Evolutionary conservation across 2,329 filamentous ascomycete genomes (phyloP), one percentile per base, ranked within the genome.

Genomic region (Aspergillus sp.): DNA sequence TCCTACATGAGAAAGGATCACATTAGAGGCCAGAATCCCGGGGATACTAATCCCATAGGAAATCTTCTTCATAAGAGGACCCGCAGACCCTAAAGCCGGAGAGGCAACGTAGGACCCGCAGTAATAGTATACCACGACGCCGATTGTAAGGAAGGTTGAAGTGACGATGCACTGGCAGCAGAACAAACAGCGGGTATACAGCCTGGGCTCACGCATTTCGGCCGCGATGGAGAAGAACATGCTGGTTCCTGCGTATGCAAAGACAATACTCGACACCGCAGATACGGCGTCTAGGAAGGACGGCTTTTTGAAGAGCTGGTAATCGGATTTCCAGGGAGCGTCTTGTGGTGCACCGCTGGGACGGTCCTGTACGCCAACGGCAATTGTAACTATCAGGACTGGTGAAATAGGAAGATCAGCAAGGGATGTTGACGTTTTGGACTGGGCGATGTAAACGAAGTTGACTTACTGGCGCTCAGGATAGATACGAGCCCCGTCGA

Each of bases 21-120:
- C 57, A 3, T 63, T 67, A 5, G 62, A 66, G 50, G 70, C 68
- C 32, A 72, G 51, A 47, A 77, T 53, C 0, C 71, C 71, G 2
- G 67, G 68, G n/a, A 74, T 55, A 2, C 66, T 71, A 49, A 74
- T 60, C 9, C 78, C 79, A 53, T 80, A 81, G 51, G 69, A 71
- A 13, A 80, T 65, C 60, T 75, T 79, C 69, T 81, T 80, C 51
- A 80, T 68, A 0, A 63, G 45, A 0, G 39, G 8, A 0, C 79
- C 79, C 1, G 78, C 79, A 34, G 76, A 79, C 2, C 78, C 79
- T 3, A 82, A 71, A 1, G 78, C 77, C 0, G 79, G 80, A 0
- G 78, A 80, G 1, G 78, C 73, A 6, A 82, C 76, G 47, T 72
- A 78, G 0, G 74, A 75, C 1, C 80, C 79, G 59, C 77, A 80